Base-by-base conservation (phyloP, 495 filamentous ascomycete species). In the Staphylotrichum longicolle region DNA sequence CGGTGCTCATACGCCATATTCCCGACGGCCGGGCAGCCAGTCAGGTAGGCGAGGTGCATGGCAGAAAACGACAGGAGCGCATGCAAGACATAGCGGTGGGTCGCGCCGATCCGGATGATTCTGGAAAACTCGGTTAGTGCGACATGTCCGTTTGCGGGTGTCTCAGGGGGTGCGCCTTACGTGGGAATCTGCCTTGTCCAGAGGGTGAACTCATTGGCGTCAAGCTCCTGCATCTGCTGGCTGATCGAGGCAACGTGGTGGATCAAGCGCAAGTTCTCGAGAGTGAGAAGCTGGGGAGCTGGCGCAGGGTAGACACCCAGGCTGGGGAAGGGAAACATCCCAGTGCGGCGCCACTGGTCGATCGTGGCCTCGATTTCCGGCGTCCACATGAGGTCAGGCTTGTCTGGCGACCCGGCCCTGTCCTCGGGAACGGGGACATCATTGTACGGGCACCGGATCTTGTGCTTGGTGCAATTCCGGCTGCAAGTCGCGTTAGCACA, bases 391-490 rank as follows among this genome's bases (percentile, higher is more conserved):
- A 94, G 83, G 77, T 93, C 86, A 35, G 89, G 84, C 68, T 85
- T 86, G 69, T 89, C 86, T 53, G 88, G 86, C 64, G 84, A 83
- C 34, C 78, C 74, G 37, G 86, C 80, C 61, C 86, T 77, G 58
- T 89, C 87, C 55, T 87, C 85, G 65, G 86, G 80, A 32, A 83
- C 78, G 35, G 85, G 78, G 60, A 84, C 83, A 69, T 97, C 91
- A 83, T 95, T 93, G 75, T 98, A 98, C 67, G 96, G 93, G 75
- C 94, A 98, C 70, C 92, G 87, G 67, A 95, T 93, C 78, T 96
- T 96, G 75, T 98, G 94, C 74, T 98, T 98, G 57, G 93, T 96
- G 76, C 94, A 98, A 76, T 98, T 98, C 63, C 91, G 91, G 78
- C 93, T 98, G 67, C 11, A 35, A 56, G 2, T 51, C 44, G 42